Evolutionary conservation across 805 yeast species (phyloP), one percentile per base, ranked within the genome.

Genomic region (Komagataella mondaviorum): DNA sequence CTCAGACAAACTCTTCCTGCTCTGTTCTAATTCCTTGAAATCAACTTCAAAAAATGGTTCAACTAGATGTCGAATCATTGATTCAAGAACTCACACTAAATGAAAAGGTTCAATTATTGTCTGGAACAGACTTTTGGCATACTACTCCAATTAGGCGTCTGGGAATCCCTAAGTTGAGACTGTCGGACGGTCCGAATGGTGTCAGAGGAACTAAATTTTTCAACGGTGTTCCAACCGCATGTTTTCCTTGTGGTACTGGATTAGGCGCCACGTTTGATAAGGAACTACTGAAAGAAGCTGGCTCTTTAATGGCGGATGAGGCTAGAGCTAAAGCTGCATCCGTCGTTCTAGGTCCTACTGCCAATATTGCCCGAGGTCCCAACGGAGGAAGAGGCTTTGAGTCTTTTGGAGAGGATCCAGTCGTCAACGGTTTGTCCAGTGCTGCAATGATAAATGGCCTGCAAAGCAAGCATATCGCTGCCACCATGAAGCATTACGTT

Each of bases 161-260:
- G 30, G 68, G 66, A 18, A 59, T 78, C 45, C 81, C 80, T 2
- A 62, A 73, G 0, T 54, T 78, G 5, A 67, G 83, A 58, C 58
- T 74, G 36, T 62, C 73, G 17, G 85, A 80, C 60, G 85, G 85
- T 17, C 85, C 85, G 48, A 80, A 80, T 58, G 85, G 85, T 55
- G 70, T 78, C 48, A 68, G 85, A 55, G 85, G 85, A 23, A 77
- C 80, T 18, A 70, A 65, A 46, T 77, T 78, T 58, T 75, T 77
- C 58, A 66, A 73, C 54, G 70, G 76, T 45, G 67, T 70, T 22
- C 80, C 80, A 6, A 70, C 82, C 46, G 81, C 78, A 54, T 78
- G 82, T 55, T 70, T 80, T 56, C 82, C 85, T 6, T 74, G 77
- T 59, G 85, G 84, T 30, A 77, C 85, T 7, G 83, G 71, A 3